These are phyloP conservation scores for Phytophthora colocasiae DNA, from an alignment of 352 stramenopile species.

Conservation along the genomic window DNA sequence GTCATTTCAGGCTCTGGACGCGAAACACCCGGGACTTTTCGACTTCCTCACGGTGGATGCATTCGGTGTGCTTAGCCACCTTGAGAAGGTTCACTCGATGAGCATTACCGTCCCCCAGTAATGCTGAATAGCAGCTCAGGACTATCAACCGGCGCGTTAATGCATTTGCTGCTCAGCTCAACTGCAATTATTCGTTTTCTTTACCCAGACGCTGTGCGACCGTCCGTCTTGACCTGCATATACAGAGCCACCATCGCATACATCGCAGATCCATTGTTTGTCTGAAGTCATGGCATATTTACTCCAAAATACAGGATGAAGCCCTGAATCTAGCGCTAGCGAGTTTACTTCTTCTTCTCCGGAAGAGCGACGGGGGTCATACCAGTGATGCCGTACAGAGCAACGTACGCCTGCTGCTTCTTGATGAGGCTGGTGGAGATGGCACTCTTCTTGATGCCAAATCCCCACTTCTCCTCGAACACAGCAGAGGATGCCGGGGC, in stretches of 20 bases:
- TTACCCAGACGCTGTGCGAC: too few species aligned
- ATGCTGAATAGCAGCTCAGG: slow-evolving; percentile 19
- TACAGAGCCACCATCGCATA: too few species aligned
- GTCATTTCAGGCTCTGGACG: slow-evolving; percentile 65
- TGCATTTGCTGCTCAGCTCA: slow-evolving; percentile 28
- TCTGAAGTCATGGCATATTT: too few species aligned
- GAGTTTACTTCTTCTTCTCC: slow-evolving; percentile 52
- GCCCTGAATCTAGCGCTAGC: slow-evolving; percentile 18
- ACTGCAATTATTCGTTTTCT: slow-evolving; percentile 22
- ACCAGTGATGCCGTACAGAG: slow-evolving; percentile 82
- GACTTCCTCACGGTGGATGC: slow-evolving; percentile 89
- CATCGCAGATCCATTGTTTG: too few species aligned
- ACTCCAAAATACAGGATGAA: too few species aligned
- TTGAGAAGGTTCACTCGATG: slow-evolving; percentile 88
- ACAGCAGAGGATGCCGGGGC: slow-evolving; percentile 20
- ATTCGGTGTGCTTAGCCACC: slow-evolving; percentile 81
- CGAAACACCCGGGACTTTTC: slow-evolving; percentile 83
- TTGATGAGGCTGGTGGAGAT: slow-evolving; percentile 82
- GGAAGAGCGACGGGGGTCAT: slow-evolving; percentile 61
- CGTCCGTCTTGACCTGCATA: not conserved
- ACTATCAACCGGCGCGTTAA: slow-evolving; percentile 5
- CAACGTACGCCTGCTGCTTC: slow-evolving; percentile 88
- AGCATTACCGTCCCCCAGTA: slow-evolving; percentile 53
- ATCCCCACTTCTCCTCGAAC: slow-evolving; percentile 82
- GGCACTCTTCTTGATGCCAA: slow-evolving; percentile 82